Base-by-base conservation (phyloP, 2,329 filamentous ascomycete genomes). In the Paraphaeosphaeria minitans region DNA sequence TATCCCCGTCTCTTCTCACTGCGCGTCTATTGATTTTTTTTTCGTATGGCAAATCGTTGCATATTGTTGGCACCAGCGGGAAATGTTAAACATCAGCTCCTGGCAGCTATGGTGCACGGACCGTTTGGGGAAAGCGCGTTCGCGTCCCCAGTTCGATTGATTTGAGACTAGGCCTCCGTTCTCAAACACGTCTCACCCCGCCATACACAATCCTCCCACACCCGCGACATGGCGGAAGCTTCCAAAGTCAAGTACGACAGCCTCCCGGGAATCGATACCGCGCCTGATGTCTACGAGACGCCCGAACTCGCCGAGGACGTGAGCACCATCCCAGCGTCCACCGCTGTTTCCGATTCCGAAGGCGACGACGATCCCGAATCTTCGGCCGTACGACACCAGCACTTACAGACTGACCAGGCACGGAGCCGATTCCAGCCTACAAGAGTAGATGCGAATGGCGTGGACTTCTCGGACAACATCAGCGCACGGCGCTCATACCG, bases 231-330 rank as follows among this genome's bases (percentile, higher is more conserved):
- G 74, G 57, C 71, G 19, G 74, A 75, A 67, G 66, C 64, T 27
- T 62, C 67, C 27, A 70, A 72, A 59, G 72, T 70, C 3, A 76
- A 76, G 54, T 76, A 74, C 51, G 72, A 75, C 57, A 96, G 91
- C 55, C 70, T 76, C n/a, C 74, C 74, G 10, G 74, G 74, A 58
- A 76, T 75, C 57, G 93, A 97, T 79, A 90, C 89, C 55, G 93
- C 93, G 29, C 93, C 93, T 66, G 95, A 98, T 73, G 92, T 97
- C 70, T 98, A 97, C 82, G 94, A 98, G 79, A 98, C 95, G 16
- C 93, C 94, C 65, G 93, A 96, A 56, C 82, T 97, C 66, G 94
- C 90, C 57, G 92, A 97, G 73, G 93, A 96, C 77, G 90, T 87
- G 63, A 96, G 93, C 22, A 97, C 93, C 49, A 81, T 93, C 57